phyloP scores from a whole-genome alignment of 2,329 filamentous ascomycete species.

The Ascochyta rabiei region DNA sequence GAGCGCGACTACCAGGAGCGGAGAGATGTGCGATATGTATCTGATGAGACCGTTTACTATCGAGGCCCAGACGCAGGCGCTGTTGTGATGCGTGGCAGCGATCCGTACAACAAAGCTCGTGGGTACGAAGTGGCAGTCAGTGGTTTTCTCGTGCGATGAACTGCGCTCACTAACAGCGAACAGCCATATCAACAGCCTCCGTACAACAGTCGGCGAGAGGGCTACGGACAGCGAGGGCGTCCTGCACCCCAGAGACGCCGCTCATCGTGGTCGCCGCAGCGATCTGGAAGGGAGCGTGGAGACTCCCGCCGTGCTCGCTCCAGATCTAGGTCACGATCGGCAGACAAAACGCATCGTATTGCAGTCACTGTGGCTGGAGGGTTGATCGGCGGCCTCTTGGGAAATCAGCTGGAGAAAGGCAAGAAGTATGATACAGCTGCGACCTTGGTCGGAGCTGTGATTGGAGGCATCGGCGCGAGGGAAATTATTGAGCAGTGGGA shows the following conservation, averaged over 20 bases:
- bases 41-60: slow-evolving; percentile 25
- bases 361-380: slow-evolving; percentile 41
- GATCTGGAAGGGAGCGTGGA: slow-evolving; percentile 20
- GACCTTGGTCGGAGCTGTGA: slow-evolving; percentile 43
- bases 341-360: slow-evolving; percentile 26
- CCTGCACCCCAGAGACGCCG: slow-evolving; percentile 28
- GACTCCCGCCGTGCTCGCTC: slow-evolving; percentile 20
- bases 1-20: slow-evolving; percentile 20
- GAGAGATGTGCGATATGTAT: slow-evolving; percentile 21
- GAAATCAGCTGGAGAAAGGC: slow-evolving; percentile 30
- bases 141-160: background rate
- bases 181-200: slow-evolving; percentile 17
- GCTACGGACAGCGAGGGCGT: slow-evolving; percentile 18
- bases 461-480: slow-evolving; percentile 42
- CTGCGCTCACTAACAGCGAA: slow-evolving; percentile 6
- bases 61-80: slow-evolving; percentile 20
- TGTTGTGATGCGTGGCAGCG: slow-evolving; percentile 20
- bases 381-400: slow-evolving; percentile 42
- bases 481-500: slow-evolving; percentile 36
- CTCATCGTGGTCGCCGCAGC: slow-evolving; percentile 40
- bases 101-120: slow-evolving; percentile 15
- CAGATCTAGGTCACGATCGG: slow-evolving; percentile 14
- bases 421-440: slow-evolving; percentile 38
- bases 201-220: slow-evolving; percentile 13
- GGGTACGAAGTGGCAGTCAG: slow-evolving; percentile 27